These are phyloP conservation scores for Paramecium biaurelia DNA, from an alignment of 73 alveolate species.

Conservation along the genomic window DNA sequence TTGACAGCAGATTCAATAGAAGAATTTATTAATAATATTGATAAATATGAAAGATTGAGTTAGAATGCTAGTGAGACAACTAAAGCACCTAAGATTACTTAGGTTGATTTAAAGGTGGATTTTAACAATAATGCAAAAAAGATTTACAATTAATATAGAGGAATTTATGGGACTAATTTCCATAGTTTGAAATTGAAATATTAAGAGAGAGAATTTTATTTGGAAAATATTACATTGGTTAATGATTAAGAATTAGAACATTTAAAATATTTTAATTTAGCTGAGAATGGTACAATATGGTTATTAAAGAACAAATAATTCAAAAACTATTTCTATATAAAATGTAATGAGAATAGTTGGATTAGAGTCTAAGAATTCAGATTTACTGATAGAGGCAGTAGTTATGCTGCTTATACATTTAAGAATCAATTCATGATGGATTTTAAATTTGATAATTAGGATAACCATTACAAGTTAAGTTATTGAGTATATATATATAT, in stretches of 20 bases:
- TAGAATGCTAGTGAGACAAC: neutral
- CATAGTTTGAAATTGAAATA: conserved; percentile 34
- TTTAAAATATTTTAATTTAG: neutral
- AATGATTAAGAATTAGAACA: conserved; percentile 11
- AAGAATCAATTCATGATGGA: neutral
- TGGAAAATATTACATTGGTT: neutral
- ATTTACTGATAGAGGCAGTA: neutral
- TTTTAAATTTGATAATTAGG: neutral
- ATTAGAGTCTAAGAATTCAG: conserved; percentile 10
- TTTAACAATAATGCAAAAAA: neutral
- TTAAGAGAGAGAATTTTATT: neutral
- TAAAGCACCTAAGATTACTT: conserved; percentile 49
- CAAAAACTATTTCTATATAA: conserved; percentile 48
- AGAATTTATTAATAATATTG: conserved; percentile 27
- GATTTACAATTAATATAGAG: conserved; percentile 10
- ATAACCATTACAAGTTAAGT: neutral
- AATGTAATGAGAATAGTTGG: conserved; percentile 36
- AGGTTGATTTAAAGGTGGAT: neutral
- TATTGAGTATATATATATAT: neutral
- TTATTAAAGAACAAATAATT: conserved; percentile 6
- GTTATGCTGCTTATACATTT: neutral
- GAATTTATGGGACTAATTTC: conserved; percentile 45
- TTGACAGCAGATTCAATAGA: conserved; percentile 60
- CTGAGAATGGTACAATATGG: conserved; percentile 46
- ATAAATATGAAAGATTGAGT: neutral